Conservation (phyloP, 2,329 filamentous ascomycete genomes). For the Esteya vermicola region DNA sequence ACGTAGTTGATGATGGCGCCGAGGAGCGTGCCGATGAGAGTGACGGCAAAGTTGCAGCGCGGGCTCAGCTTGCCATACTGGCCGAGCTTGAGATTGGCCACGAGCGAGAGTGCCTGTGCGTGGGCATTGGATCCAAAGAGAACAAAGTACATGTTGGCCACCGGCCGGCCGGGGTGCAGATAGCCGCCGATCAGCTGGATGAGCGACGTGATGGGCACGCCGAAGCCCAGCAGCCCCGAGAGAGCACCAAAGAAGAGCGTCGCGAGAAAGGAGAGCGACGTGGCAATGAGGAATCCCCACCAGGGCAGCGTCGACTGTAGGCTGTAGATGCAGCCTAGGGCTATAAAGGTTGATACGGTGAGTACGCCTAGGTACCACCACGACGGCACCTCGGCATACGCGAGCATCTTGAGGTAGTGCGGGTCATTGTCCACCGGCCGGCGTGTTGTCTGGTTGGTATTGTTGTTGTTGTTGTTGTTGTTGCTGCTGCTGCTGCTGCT, state of each 20-base stretch:
- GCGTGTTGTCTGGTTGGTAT: too few relatives aligned
- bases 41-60: constrained; percentile 27
- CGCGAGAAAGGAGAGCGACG: constrained; percentile 19
- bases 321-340: constrained; percentile 23
- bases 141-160: constrained; percentile 30
- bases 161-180: constrained; percentile 23
- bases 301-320: constrained; percentile 21
- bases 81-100: constrained; percentile 21
- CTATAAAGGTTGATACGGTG: constrained; percentile 18
- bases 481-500: too few relatives aligned
- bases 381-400: constrained; percentile 25
- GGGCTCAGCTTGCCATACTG: constrained; percentile 24
- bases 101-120: constrained; percentile 17
- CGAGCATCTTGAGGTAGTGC: constrained; percentile 26
- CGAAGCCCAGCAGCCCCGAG: constrained; percentile 23
- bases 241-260: constrained; percentile 24
- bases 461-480: too few relatives aligned
- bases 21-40: constrained; percentile 19
- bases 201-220: constrained; percentile 19
- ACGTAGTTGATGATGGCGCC: constrained; percentile 30
- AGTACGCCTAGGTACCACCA: constrained; percentile 26
- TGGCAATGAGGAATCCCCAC: constrained; percentile 26
- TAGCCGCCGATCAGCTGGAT: constrained; percentile 34
- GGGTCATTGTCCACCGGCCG: constrained; percentile 19
- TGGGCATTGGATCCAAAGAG: constrained; percentile 19